Evolutionary conservation across 2,329 filamentous ascomycete genomes (phyloP).

Genomic region (Diaporthe helianthi): DNA sequence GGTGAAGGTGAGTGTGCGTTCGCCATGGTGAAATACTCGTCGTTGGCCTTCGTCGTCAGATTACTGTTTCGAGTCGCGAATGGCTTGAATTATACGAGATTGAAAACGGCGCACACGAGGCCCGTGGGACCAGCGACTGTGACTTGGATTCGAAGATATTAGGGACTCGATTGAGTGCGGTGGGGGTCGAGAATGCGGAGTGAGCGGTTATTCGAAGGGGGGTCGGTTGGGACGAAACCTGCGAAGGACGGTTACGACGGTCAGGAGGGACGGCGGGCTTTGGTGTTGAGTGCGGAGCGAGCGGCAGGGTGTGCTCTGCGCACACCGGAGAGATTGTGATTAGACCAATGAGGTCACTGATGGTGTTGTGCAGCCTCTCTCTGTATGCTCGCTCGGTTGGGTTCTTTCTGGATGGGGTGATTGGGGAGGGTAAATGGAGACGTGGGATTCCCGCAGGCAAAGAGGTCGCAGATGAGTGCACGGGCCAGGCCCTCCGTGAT

Average conservation of each 20-base stretch:
- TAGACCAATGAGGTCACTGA: conserved; percentile 27
- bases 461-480: conserved; percentile 28
- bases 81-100: conserved; percentile 1
- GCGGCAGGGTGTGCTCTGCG: conserved; percentile 28
- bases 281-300: conserved; percentile 25
- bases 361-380: conserved; percentile 23
- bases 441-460: conserved; percentile 9
- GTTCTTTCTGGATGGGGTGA: conserved; percentile 13
- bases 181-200: conserved; percentile 13
- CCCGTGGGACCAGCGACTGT: not conserved
- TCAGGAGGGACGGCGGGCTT: conserved; percentile 3
- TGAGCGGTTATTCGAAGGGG: conserved; percentile 10
- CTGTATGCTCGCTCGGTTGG: conserved; percentile 25
- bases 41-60: not conserved
- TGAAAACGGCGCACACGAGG: not conserved
- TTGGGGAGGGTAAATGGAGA: conserved; percentile 20
- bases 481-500: conserved; percentile 26
- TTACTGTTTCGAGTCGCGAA: conserved; percentile 19
- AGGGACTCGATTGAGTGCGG: conserved; percentile 7
- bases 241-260: conserved; percentile 14
- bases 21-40: conserved; percentile 44
- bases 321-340: conserved; percentile 25
- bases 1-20: conserved; percentile 55
- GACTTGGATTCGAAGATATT: conserved; percentile 23
- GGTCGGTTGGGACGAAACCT: conserved; percentile 10